Evolutionary conservation across 192 early-diverging fungal species (phyloP).

Genomic region (Chytriomyces sp.): DNA sequence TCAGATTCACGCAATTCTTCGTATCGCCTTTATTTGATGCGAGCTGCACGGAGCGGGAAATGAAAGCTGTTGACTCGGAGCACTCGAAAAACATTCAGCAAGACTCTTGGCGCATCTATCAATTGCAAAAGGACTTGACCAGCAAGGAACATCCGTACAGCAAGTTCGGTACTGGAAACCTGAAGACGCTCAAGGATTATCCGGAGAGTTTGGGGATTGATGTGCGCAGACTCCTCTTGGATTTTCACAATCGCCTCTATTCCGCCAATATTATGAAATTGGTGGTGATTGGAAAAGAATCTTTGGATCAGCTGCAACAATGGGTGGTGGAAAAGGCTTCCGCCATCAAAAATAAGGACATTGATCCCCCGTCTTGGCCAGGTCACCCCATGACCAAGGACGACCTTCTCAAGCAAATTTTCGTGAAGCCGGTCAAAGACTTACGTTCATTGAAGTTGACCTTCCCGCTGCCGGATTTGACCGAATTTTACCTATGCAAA

Average conservation of each 20-base stretch:
- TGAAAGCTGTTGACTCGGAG: constrained; percentile 91
- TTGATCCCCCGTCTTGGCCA: constrained; percentile 68
- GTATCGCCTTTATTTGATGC: constrained; percentile 86
- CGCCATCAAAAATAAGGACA: constrained; percentile 72
- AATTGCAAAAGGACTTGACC: constrained; percentile 81
- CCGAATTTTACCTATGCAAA: constrained; percentile 51
- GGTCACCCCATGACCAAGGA: constrained; percentile 74
- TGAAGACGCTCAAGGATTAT: constrained; percentile 76
- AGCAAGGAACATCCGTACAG: constrained; percentile 78
- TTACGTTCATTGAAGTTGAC: constrained; percentile 75
- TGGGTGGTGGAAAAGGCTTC: constrained; percentile 85
- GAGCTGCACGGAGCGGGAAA: constrained; percentile 89
- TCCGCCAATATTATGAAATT: constrained; percentile 96
- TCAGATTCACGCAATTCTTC: constrained; percentile 74
- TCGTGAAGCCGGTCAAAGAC: constrained; percentile 70
- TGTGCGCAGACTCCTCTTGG: constrained; percentile 78
- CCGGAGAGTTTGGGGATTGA: constrained; percentile 73
- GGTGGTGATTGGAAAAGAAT: constrained; percentile 82
- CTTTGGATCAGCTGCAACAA: constrained; percentile 80
- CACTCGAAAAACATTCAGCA: constrained; percentile 89
- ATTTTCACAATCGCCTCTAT: constrained; percentile 89
- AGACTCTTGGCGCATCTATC: constrained; percentile 87
- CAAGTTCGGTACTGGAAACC: constrained; percentile 91
- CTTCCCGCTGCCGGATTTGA: constrained; percentile 85
- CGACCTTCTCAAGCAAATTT: constrained; percentile 64